phyloP scores from a whole-genome alignment of 78 protist genomes.

The Chrysochromulina parva region DNA sequence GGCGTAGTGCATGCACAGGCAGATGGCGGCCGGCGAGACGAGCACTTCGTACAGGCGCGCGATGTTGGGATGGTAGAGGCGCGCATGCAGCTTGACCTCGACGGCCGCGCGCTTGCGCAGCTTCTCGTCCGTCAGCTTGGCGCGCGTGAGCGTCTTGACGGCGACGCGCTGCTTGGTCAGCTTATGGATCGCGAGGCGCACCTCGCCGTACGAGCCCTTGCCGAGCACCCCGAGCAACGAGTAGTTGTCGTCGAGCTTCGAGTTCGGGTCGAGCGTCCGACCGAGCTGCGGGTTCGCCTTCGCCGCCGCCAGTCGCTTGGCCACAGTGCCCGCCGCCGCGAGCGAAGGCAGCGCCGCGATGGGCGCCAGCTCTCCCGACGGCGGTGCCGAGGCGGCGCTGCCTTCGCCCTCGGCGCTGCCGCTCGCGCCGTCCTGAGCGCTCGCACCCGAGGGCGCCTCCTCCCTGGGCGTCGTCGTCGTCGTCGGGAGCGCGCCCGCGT shows the following conservation, averaged over 20 bases:
- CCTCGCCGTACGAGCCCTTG: slow-evolving; percentile 25
- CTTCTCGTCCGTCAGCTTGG: background rate
- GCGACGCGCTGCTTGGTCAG: background rate
- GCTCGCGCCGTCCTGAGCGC: no score
- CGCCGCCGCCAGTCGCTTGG: no score
- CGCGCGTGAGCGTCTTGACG: background rate
- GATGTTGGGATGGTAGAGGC: background rate
- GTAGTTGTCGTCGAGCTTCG: background rate
- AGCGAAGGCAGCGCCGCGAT: no score
- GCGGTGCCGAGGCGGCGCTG: no score
- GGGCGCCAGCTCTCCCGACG: no score
- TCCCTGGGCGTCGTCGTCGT: no score
- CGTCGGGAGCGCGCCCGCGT: no score
- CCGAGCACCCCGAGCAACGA: background rate
- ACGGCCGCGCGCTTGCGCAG: background rate
- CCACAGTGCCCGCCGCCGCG: no score
- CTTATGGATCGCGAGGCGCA: background rate
- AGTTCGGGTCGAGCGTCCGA: background rate
- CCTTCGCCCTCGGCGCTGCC: no score
- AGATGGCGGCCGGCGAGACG: background rate
- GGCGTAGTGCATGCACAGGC: background rate
- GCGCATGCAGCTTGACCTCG: background rate
- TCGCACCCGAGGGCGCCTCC: no score
- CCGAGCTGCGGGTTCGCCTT: background rate
- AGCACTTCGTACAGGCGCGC: background rate